Evolutionary conservation across 768 basidiomycete species (phyloP).

Genomic region (Coprinopsis strossmayeri): DNA sequence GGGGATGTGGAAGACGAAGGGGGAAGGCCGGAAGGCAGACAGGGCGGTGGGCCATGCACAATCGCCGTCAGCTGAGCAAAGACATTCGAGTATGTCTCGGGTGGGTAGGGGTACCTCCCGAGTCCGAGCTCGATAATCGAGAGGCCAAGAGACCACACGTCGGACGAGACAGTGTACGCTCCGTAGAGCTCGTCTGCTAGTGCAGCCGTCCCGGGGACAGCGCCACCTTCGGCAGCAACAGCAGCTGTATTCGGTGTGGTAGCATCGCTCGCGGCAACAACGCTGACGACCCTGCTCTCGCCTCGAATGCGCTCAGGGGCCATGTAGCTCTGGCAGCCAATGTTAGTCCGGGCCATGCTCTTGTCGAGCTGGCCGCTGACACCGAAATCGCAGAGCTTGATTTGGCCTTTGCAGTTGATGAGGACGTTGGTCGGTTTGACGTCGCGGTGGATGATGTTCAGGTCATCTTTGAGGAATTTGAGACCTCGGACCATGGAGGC

Average conservation of each 20-base stretch:
- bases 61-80: conserved; percentile 96
- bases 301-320: conserved; percentile 98
- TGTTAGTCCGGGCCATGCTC: conserved; percentile 94
- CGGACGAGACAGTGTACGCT: conserved; percentile 94
- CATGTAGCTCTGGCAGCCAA: conserved; percentile 99
- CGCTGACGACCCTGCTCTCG: conserved; percentile 52
- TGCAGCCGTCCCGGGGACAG: not conserved
- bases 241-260: not conserved
- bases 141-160: conserved; percentile 96
- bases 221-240: not conserved
- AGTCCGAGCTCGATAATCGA: conserved; percentile 90
- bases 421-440: conserved; percentile 95
- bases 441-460: conserved; percentile 76
- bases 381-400: conserved; percentile 99
- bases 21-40: conserved; percentile 56
- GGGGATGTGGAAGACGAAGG: not conserved
- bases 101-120: conserved; percentile 92
- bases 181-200: conserved; percentile 50
- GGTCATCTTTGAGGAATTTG: conserved; percentile 90
- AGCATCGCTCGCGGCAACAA: not conserved
- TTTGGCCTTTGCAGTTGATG: conserved; percentile 77
- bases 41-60: conserved; percentile 89
- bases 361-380: conserved; percentile 97
- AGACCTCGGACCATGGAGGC: conserved; percentile 81
- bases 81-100: conserved; percentile 94